These are phyloP conservation scores for Parathielavia appendiculata DNA, from an alignment of 495 filamentous ascomycete genomes.

Conservation along the genomic window DNA sequence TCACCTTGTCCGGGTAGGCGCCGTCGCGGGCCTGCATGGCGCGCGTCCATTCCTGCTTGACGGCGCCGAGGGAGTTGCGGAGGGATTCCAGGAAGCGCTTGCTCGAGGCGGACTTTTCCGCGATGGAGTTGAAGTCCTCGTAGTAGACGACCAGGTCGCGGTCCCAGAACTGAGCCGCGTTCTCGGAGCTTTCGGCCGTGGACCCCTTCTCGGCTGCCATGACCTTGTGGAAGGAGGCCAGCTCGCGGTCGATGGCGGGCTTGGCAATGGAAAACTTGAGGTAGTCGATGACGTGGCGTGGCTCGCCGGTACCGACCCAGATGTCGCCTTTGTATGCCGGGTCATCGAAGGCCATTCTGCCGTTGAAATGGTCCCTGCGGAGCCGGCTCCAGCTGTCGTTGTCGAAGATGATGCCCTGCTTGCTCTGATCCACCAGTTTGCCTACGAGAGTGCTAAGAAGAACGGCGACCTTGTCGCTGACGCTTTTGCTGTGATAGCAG, in stretches of 20 bases:
- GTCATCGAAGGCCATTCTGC: conserved; percentile 35
- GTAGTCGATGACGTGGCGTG: conserved; percentile 64
- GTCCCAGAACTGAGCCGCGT: conserved; percentile 36
- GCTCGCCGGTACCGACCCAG: conserved; percentile 35
- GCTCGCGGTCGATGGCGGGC: conserved; percentile 47
- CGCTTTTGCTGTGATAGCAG: conserved; percentile 56
- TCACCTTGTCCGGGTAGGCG: conserved; percentile 37
- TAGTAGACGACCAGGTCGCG: conserved; percentile 46
- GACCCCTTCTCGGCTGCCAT: conserved; percentile 31
- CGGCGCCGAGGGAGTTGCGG: conserved; percentile 27
- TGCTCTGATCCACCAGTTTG: conserved; percentile 73
- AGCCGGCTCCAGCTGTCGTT: conserved; percentile 51
- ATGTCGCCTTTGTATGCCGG: conserved; percentile 36
- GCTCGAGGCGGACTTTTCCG: conserved; percentile 27
- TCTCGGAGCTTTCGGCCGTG: not conserved
- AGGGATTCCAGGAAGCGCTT: conserved; percentile 32
- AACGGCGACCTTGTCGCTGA: conserved; percentile 51
- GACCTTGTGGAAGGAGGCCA: conserved; percentile 37
- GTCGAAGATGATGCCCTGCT: conserved; percentile 67
- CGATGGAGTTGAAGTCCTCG: conserved; percentile 29
- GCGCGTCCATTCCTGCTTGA: conserved; percentile 32
- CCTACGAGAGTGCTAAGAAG: conserved; percentile 66
- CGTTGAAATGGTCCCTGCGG: conserved; percentile 39
- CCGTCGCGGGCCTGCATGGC: conserved; percentile 16
- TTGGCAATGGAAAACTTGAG: conserved; percentile 60